phyloP scores from a whole-genome alignment of 2,329 filamentous ascomycete species.

The Monilinia laxa region DNA sequence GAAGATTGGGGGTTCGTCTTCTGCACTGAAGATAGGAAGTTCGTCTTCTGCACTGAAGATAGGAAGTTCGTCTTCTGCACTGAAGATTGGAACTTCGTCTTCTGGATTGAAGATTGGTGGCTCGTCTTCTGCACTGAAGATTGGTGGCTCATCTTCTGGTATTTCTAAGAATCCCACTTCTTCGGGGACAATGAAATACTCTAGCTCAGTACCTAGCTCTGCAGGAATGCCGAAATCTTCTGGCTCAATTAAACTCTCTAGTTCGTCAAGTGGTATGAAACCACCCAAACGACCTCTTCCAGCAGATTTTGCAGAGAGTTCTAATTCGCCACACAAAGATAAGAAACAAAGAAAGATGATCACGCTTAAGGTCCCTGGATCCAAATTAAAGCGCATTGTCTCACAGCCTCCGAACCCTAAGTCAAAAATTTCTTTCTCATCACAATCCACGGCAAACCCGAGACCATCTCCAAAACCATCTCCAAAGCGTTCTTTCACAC shows the following conservation, averaged over 20 bases:
- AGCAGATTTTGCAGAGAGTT: slow-evolving; percentile 23
- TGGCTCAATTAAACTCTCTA: slow-evolving; percentile 8
- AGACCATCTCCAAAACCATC: slow-evolving; percentile 27
- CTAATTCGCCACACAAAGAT: slow-evolving; percentile 14
- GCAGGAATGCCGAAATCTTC: background rate
- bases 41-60: background rate
- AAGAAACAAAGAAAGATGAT: slow-evolving; percentile 22
- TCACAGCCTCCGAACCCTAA: slow-evolving; percentile 29
- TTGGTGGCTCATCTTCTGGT: background rate
- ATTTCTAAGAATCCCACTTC: background rate
- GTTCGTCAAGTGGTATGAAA: slow-evolving; percentile 26
- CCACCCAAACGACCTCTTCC: slow-evolving; percentile 33
- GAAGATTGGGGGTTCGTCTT: background rate
- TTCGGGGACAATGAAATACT: background rate
- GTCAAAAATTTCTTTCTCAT: slow-evolving; percentile 9
- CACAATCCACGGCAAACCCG: slow-evolving; percentile 19
- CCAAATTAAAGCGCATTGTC: slow-evolving; percentile 31
- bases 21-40: no score
- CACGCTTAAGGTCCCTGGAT: slow-evolving; percentile 23
- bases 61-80: background rate
- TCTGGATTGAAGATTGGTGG: background rate
- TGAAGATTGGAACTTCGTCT: background rate
- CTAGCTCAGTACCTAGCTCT: background rate
- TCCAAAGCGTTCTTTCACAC: slow-evolving; percentile 28
- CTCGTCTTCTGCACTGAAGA: background rate